Evolutionary conservation across 208 protist genomes (phyloP).

Genomic region (Leishmania lainsoni): DNA sequence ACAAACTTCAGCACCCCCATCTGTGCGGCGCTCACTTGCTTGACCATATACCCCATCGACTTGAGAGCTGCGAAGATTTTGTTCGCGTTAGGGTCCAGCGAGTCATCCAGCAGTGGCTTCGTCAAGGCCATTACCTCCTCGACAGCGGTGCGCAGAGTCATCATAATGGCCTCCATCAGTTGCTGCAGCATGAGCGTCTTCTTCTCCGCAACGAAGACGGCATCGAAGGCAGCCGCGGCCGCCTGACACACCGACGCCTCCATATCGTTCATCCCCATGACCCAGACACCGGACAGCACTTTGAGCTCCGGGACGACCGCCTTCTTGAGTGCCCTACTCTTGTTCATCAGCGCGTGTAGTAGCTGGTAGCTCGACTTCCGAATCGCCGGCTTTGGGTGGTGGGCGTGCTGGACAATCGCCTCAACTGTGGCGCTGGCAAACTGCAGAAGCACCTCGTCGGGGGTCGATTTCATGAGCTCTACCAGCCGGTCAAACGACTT

Average conservation of each 20-base stretch:
- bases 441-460: constrained; percentile 43
- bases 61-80: constrained; percentile 58
- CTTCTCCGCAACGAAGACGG: constrained; percentile 62
- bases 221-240: constrained; percentile 65
- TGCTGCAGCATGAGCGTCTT: constrained; percentile 54
- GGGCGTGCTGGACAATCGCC: constrained; percentile 60
- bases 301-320: constrained; percentile 46
- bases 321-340: constrained; percentile 43
- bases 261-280: constrained; percentile 86
- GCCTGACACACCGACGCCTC: constrained; percentile 56
- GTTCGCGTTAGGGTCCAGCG: constrained; percentile 71
- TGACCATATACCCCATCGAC: constrained; percentile 82
- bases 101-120: constrained; percentile 72
- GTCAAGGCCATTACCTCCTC: constrained; percentile 34
- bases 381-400: constrained; percentile 66
- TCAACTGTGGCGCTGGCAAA: constrained; percentile 64
- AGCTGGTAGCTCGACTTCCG: constrained; percentile 59
- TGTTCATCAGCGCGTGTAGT: constrained; percentile 53
- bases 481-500: constrained; percentile 75
- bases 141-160: constrained; percentile 42
- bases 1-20: constrained; percentile 64
- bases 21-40: constrained; percentile 68
- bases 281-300: constrained; percentile 63
- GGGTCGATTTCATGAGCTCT: constrained; percentile 21
- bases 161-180: constrained; percentile 62